Evolutionary conservation across 257 asterid genomes (phyloP), one percentile per base, ranked within the genome.

Genomic region (Gynochthodes officinalis): DNA sequence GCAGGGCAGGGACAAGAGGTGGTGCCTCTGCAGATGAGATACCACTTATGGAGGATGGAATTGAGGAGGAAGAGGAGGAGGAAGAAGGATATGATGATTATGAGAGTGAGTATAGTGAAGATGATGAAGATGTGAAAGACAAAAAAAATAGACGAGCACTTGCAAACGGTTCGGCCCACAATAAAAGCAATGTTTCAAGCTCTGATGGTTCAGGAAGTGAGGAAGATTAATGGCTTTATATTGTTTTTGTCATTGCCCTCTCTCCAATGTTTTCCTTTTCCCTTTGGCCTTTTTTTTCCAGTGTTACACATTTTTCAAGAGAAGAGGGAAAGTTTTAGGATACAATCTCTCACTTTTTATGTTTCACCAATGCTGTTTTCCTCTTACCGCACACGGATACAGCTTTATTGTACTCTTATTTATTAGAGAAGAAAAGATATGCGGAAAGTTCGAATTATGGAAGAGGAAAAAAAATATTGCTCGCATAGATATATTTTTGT

Each of bases 101-200:
- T 39, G 97, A 95, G 69, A 92, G 99, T 15, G 99, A 95, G 81
- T 91, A 95, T 43, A 90, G 98, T 39, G 99, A 94, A 78, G 99
- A 94, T 16, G 97, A 91, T 9, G 99, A 91, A 55, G 95, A 89
- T 16, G 80, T 79, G 30, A 80, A 77, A 71, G 90, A 88, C 21
- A 69, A 81, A 18, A 85, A 85, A 81, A 81, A 63, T 28, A 82
- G 71, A 73, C 82, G 80, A 64, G 80, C 84, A 23, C 81, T 85
- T 49, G 86, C 81, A 32, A 88, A 93, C 61, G 96, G 94, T 50
- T 73, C 85, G 10, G 84, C 83, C 71, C 81, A 84, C 59, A 83
- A 27, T 67, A 72, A 43, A 55, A 87, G 61, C 27, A 54, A 73
- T 11, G 84, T 74, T 78, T 87, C 89, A 7, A 76, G 83, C 80